phyloP scores from a whole-genome alignment of 768 basidiomycete genomes.

The Amanita pallidorosea region DNA sequence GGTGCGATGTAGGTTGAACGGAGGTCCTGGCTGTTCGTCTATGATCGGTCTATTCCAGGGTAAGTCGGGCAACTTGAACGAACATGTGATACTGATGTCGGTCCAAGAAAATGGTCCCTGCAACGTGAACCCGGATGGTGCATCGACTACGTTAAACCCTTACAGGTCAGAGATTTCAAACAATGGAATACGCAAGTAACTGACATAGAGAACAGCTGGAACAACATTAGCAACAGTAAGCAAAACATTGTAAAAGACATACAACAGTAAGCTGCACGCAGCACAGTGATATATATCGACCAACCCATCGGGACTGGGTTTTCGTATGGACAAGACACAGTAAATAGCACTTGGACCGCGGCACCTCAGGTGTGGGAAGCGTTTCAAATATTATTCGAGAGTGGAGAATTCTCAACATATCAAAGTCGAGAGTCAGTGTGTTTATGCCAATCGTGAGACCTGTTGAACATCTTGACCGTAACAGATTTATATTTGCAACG shows the following conservation, averaged over 20 bases:
- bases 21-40: constrained; percentile 52
- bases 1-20: constrained; percentile 33
- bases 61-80: no score
- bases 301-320: constrained; percentile 61
- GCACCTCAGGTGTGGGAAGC: constrained; percentile 51
- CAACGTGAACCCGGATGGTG: constrained; percentile 40
- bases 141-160: constrained; percentile 45
- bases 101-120: constrained; percentile 54
- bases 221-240: constrained; percentile 55
- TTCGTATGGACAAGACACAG: constrained; percentile 44
- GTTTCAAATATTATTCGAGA: constrained; percentile 56
- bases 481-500: constrained; percentile 51
- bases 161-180: constrained; percentile 29
- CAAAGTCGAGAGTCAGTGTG: constrained; percentile 38
- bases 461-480: neutral
- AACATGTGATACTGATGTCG: neutral
- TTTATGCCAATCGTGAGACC: neutral
- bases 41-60: constrained; percentile 55
- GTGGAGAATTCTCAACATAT: constrained; percentile 37
- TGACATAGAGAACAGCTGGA: constrained; percentile 37
- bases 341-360: constrained; percentile 48
- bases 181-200: neutral
- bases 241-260: neutral
- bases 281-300: constrained; percentile 57
- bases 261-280: neutral